Evolutionary conservation across 1,284 basidiomycete species (phyloP).

Genomic region (Ustilago bromivora): DNA sequence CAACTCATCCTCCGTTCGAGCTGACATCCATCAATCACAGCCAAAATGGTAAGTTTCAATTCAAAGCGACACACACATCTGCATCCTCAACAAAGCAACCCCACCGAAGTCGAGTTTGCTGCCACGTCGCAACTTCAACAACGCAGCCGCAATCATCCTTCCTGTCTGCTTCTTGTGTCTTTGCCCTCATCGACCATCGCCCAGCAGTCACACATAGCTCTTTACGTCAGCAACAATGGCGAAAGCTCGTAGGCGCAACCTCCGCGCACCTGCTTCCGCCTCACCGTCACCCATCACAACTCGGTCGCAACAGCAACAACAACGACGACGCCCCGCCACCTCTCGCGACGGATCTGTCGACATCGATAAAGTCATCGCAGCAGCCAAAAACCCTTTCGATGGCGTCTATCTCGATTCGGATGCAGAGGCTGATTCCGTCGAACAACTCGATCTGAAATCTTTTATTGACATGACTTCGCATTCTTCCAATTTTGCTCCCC

Average conservation of each 20-base stretch:
- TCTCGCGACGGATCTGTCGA: not conserved
- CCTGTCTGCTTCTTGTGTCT: not conserved
- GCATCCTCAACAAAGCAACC: not conserved
- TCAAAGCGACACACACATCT: not conserved
- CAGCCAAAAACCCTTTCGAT: not conserved
- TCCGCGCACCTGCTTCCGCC: constrained; percentile 15
- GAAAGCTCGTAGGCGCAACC: constrained; percentile 38
- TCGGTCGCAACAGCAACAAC: not conserved
- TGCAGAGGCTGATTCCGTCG: constrained; percentile 2
- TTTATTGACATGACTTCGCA: constrained; percentile 42
- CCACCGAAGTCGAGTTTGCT: not conserved
- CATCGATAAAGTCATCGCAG: not conserved
- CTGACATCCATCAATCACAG: too few species aligned
- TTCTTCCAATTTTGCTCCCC: constrained; percentile 20
- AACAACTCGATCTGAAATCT: constrained; percentile 25
- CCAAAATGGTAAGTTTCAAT: constrained; percentile 15
- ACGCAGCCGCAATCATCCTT: constrained; percentile 6
- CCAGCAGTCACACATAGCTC: not conserved
- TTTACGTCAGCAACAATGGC: constrained; percentile 17
- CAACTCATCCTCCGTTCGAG: not conserved
- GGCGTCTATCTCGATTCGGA: constrained; percentile 9
- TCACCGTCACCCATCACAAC: constrained; percentile 2
- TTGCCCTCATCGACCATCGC: not conserved
- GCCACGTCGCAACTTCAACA: not conserved
- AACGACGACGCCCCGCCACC: not conserved